A percentile compares a stretch with the other conserved stretches of the same genome.
phyloP scores from a whole-genome alignment of 2,329 filamentous ascomycete species.

The Cyphellophora attinorum region DNA sequence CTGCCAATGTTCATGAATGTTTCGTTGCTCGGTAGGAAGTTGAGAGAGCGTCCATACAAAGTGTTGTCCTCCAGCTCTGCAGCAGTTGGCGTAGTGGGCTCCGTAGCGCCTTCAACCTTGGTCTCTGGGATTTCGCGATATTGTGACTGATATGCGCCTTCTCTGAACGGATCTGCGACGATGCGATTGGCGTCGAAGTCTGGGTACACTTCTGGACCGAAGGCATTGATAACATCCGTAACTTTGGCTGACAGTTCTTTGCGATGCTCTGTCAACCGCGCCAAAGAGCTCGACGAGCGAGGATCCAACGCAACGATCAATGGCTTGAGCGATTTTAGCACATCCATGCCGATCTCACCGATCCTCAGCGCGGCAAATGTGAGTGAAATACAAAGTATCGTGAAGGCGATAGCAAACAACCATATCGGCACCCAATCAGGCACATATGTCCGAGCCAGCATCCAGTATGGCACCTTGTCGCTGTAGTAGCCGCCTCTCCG shows the following conservation, averaged over 20 bases:
- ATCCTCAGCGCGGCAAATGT: conserved; percentile 91
- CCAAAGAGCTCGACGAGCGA: conserved; percentile 71
- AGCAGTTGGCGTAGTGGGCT: conserved; percentile 17
- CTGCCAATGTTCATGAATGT: conserved; percentile 83
- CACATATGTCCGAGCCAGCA: conserved; percentile 55
- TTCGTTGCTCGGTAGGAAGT: conserved; percentile 66
- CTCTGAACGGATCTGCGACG: conserved; percentile 44
- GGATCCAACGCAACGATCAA: conserved; percentile 79
- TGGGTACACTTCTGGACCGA: conserved; percentile 93
- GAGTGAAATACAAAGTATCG: conserved; percentile 73
- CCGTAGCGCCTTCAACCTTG: conserved; percentile 23
- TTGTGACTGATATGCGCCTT: conserved; percentile 20
- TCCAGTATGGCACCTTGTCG: conserved; percentile 67
- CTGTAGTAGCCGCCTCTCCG: conserved; percentile 76
- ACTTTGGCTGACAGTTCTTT: conserved; percentile 70
- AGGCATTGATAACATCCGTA: conserved; percentile 84
- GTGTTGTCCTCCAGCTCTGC: conserved; percentile 2
- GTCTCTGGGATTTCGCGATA: conserved; percentile 16
- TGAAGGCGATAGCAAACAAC: conserved; percentile 63
- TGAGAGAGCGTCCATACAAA: conserved; percentile 25
- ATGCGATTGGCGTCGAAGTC: conserved; percentile 78
- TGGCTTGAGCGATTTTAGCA: conserved; percentile 85
- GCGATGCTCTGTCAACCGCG: conserved; percentile 63
- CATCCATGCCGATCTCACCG: conserved; percentile 98
- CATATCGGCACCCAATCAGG: conserved; percentile 74